These are phyloP conservation scores for Kitagawia praeruptora DNA, from an alignment of 129 eudicot genomes.

Conservation along the genomic window DNA sequence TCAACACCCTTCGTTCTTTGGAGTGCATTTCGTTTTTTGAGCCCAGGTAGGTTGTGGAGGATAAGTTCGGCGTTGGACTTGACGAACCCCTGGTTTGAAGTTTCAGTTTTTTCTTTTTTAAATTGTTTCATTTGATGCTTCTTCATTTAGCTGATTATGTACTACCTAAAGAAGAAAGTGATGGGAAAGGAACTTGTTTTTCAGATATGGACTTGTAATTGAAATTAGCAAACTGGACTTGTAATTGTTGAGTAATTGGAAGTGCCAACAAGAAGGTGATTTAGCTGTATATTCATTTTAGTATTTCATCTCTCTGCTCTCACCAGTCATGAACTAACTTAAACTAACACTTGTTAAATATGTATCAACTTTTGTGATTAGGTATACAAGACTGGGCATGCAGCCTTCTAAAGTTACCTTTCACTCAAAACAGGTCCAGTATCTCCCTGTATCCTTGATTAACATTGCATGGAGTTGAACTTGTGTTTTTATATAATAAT, in stretches of 20 bases:
- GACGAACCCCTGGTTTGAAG: conserved; percentile 18
- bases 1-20: conserved; percentile 36
- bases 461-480: neutral
- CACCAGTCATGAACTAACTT: neutral
- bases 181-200: conserved; percentile 38
- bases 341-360: neutral
- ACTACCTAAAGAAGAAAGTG: conserved; percentile 58
- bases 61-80: conserved; percentile 74
- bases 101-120: neutral
- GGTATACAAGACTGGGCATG: neutral
- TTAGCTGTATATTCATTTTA: too few relatives aligned
- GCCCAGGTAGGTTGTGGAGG: conserved; percentile 50
- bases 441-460: neutral
- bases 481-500: neutral
- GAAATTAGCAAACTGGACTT: too few relatives aligned
- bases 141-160: conserved; percentile 45
- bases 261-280: conserved; percentile 15
- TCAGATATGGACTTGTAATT: too few relatives aligned
- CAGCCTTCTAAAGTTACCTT: conserved; percentile 3
- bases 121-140: neutral
- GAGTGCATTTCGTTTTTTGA: conserved; percentile 52
- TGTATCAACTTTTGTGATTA: neutral
- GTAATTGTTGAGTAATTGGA: too few relatives aligned
- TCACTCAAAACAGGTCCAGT: conserved; percentile 6
- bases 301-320: neutral